A percentile compares a stretch with the other conserved stretches of the same genome.
Conservation (phyloP, 2,329 filamentous ascomycete genomes). For the Alternaria sp. region DNA sequence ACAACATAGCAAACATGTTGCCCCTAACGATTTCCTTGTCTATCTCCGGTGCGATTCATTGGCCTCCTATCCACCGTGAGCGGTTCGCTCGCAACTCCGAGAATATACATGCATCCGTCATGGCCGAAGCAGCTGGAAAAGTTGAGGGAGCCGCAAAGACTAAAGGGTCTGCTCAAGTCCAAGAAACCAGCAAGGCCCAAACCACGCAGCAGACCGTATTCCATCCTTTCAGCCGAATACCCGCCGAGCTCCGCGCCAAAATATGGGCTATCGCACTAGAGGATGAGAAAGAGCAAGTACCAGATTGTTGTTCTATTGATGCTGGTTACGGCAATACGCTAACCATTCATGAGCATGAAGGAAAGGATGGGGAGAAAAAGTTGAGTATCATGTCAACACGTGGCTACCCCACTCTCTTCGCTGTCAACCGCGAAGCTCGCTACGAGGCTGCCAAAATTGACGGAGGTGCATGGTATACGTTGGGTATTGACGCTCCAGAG, state of each 20-base stretch:
- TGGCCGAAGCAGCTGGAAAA: not conserved
- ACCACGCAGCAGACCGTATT: not conserved
- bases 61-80: too few species aligned
- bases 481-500: not conserved
- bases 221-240: not conserved
- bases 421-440: not conserved
- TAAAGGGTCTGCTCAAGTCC: not conserved
- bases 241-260: not conserved
- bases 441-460: not conserved
- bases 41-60: too few species aligned
- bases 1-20: too few species aligned
- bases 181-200: not conserved
- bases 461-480: not conserved
- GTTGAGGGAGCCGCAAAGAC: not conserved
- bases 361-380: too few species aligned
- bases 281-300: not conserved
- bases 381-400: rapidly evolving
- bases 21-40: too few species aligned
- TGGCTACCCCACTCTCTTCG: not conserved
- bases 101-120: too few species aligned
- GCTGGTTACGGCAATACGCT: not conserved
- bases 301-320: rapidly evolving
- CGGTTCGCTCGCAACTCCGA: too few species aligned
- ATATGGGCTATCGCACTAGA: not conserved
- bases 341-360: not conserved